These are phyloP conservation scores for Leccinum glutinopallens DNA, from an alignment of 1,284 basidiomycete species.

Conservation along the genomic window DNA sequence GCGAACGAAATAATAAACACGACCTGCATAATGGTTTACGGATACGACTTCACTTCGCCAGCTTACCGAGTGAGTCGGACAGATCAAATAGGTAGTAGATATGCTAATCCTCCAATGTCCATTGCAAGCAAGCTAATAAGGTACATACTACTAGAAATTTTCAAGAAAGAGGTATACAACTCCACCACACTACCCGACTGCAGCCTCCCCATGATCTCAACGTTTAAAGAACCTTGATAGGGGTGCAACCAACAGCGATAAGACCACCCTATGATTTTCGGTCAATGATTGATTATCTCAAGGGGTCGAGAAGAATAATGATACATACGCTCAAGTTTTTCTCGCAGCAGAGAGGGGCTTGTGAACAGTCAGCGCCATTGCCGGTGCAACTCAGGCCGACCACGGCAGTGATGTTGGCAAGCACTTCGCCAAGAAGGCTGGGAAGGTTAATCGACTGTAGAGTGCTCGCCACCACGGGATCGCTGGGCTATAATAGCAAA, in stretches of 20 bases:
- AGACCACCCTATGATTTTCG: background rate
- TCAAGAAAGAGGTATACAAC: too few species aligned
- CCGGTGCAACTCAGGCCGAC: background rate
- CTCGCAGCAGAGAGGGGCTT: background rate
- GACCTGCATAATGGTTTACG: conserved; percentile 5
- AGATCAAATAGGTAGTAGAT: too few species aligned
- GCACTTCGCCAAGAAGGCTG: background rate
- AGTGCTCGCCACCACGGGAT: too few species aligned
- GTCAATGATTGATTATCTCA: background rate
- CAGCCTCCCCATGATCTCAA: background rate
- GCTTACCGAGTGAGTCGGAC: too few species aligned
- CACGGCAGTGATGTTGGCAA: background rate
- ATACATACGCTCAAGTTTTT: background rate
- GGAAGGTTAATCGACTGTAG: too few species aligned
- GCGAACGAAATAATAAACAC: conserved; percentile 44
- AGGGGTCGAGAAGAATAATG: background rate
- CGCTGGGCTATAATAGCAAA: background rate
- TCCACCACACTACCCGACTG: too few species aligned
- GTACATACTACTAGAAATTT: too few species aligned
- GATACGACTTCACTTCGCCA: too few species aligned
- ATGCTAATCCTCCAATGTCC: too few species aligned
- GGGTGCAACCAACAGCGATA: background rate
- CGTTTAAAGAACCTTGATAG: background rate
- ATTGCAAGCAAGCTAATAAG: too few species aligned
- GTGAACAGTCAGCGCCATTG: background rate